Evolutionary conservation across 1,284 basidiomycete species (phyloP).

Genomic region (Microbotryomycetes sp.): DNA sequence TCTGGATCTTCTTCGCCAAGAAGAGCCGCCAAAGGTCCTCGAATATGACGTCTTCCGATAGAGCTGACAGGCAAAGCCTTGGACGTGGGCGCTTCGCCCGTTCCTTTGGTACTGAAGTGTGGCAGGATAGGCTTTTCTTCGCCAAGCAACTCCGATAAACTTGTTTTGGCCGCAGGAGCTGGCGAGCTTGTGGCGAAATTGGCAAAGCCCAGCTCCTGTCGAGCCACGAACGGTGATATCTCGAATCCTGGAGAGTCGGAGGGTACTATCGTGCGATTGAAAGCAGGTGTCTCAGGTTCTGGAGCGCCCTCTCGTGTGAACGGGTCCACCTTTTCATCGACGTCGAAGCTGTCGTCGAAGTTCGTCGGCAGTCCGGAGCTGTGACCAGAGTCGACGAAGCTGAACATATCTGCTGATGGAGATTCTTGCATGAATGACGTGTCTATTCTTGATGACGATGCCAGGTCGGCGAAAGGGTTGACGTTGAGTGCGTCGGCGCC

Average conservation of each 20-base stretch:
- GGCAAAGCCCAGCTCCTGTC: no score
- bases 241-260: background rate
- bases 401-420: background rate
- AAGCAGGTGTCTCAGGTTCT: background rate
- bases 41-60: slow-evolving; percentile 19
- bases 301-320: slow-evolving; percentile 7
- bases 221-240: no score
- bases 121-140: slow-evolving; percentile 19
- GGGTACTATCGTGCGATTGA: background rate
- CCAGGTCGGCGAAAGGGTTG: slow-evolving; percentile 29
- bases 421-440: background rate
- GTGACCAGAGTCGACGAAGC: background rate
- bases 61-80: slow-evolving; percentile 11
- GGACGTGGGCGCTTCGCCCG: background rate
- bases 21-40: slow-evolving; percentile 23
- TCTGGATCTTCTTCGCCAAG: slow-evolving; percentile 17
- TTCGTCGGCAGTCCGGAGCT: background rate
- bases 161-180: background rate
- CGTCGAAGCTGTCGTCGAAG: slow-evolving; percentile 3
- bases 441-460: background rate
- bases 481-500: slow-evolving; percentile 17
- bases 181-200: background rate
- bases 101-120: slow-evolving; percentile 3
- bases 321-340: slow-evolving; percentile 22
- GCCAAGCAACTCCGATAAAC: slow-evolving; percentile 24